These are phyloP conservation scores for Lyophyllum decastes DNA, from an alignment of 768 basidiomycete genomes.

Conservation along the genomic window DNA sequence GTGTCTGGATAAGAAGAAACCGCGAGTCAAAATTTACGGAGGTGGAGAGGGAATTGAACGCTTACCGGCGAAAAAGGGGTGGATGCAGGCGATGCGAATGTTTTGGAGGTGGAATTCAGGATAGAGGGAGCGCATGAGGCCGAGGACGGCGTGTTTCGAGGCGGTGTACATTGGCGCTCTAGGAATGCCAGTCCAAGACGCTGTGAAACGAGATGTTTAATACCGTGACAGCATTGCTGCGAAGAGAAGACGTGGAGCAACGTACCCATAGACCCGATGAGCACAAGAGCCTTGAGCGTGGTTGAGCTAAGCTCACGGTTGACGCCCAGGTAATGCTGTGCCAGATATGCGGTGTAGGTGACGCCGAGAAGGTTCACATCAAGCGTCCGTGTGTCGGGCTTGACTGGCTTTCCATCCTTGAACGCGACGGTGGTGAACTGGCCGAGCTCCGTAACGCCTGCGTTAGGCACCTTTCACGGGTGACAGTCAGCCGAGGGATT, in stretches of 20 bases:
- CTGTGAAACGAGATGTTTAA: slow-evolving; percentile 24
- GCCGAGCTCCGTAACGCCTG: slow-evolving; percentile 43
- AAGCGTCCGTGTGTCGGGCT: slow-evolving; percentile 44
- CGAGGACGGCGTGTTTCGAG: slow-evolving; percentile 56
- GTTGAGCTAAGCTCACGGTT: slow-evolving; percentile 28
- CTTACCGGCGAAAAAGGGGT: slow-evolving; percentile 57
- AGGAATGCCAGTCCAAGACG: slow-evolving; percentile 51
- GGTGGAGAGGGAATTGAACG: background rate
- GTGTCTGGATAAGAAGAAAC: slow-evolving; percentile 37
- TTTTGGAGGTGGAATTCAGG: slow-evolving; percentile 32
- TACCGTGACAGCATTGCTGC: background rate
- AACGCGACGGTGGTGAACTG: slow-evolving; percentile 30
- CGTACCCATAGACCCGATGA: slow-evolving; percentile 58
- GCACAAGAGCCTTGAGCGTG: slow-evolving; percentile 49
- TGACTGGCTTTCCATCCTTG: slow-evolving; percentile 41
- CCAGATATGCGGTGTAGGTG: slow-evolving; percentile 51
- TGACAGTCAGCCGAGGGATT: background rate
- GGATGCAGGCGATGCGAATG: slow-evolving; percentile 47
- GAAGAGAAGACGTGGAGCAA: background rate
- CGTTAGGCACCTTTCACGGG: slow-evolving; percentile 43
- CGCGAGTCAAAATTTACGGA: background rate
- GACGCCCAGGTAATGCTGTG: slow-evolving; percentile 48
- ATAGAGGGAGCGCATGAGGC: slow-evolving; percentile 50
- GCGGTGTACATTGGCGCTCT: slow-evolving; percentile 46
- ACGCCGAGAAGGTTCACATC: slow-evolving; percentile 52